Evolutionary conservation across 306 rosid species (phyloP), one percentile per base, ranked within the genome.

Genomic region (Aeschynomene evenia): DNA sequence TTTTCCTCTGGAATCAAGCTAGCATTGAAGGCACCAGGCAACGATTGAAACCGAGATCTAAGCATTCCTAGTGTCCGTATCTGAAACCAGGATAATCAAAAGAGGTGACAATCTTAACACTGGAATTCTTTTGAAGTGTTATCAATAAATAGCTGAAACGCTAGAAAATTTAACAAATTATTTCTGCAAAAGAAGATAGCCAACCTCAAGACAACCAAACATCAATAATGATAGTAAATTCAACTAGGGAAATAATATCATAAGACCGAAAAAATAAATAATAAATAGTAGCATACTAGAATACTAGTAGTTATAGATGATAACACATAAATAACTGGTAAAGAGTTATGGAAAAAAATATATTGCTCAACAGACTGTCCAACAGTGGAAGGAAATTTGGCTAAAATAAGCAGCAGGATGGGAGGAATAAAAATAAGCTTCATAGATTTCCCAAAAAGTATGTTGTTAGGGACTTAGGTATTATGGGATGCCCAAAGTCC

Each of bases 31-130:
- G 92, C 97, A 75, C 88, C 92, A 77, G 99, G 99, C 71, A 95
- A 60, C 7, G 99, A 85, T 77, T 85, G 63, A 71, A 95, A 95
- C 40, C 97, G 99, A 77, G 97, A 95, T 73, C 99, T 83, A 26
- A 95, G 96, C 99, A 95, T 95, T 84, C 99, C 99, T 56, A 95
- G 70, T 4, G 99, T 94, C 23, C 99, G 91, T 76, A 95, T 95
- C 99, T 95, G 85, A 72, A 78, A 82, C 65, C 73, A 79, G 58
- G 46, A 71, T 31, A 78, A 77, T 26, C 59, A 66, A 45, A 48
- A 48, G 7, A 18, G 7, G 46, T 29, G 46, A 40, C 36, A n/a
- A 63, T 63, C 55, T 29, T 11, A 66, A 66, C 48, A 21, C 33
- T 49, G 14, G 20, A 21, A 4, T 19, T 21, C 21, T 26, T 56